phyloP scores from a whole-genome alignment of 2,329 filamentous ascomycete genomes.

The Colletotrichum higginsianum region DNA sequence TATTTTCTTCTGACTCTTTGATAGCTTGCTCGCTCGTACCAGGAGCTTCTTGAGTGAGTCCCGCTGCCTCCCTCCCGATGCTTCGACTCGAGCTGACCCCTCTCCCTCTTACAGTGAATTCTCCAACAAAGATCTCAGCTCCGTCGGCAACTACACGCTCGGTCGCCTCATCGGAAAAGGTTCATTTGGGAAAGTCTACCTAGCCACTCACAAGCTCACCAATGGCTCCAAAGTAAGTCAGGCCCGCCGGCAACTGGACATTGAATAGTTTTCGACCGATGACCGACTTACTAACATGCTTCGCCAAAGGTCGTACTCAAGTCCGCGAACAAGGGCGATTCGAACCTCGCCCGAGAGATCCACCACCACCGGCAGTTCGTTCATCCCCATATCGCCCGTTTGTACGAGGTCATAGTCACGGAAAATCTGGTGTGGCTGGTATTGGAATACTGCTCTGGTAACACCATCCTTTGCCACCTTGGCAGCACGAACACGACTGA shows the following conservation, averaged over 20 bases:
- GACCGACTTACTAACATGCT: slow-evolving; percentile 35
- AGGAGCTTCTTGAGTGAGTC: slow-evolving; percentile 92
- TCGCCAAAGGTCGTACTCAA: slow-evolving; percentile 89
- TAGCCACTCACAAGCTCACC: slow-evolving; percentile 95
- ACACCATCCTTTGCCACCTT: slow-evolving; percentile 43
- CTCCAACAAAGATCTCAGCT: slow-evolving; percentile 89
- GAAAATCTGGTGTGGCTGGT: slow-evolving; percentile 96
- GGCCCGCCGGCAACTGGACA: neutral
- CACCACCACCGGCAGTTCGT: slow-evolving; percentile 98
- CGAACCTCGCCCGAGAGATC: slow-evolving; percentile 96
- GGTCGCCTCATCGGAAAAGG: slow-evolving; percentile 96
- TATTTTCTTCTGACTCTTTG: neutral
- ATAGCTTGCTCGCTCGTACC: slow-evolving; percentile 96
- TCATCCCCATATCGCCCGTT: slow-evolving; percentile 94
- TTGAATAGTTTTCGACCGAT: neutral
- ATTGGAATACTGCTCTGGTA: slow-evolving; percentile 95
- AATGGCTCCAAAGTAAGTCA: slow-evolving; percentile 91
- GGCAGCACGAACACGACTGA: slow-evolving; percentile 47
- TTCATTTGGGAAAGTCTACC: slow-evolving; percentile 98
- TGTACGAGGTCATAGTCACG: slow-evolving; percentile 99
- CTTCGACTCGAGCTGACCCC: slow-evolving; percentile 1
- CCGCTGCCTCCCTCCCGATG: neutral
- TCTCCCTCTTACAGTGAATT: slow-evolving; percentile 79
- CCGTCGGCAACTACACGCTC: slow-evolving; percentile 94
- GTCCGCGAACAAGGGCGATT: slow-evolving; percentile 95